Evolutionary conservation across 805 yeast species (phyloP).

Genomic region (Geotrichum ghanense): DNA sequence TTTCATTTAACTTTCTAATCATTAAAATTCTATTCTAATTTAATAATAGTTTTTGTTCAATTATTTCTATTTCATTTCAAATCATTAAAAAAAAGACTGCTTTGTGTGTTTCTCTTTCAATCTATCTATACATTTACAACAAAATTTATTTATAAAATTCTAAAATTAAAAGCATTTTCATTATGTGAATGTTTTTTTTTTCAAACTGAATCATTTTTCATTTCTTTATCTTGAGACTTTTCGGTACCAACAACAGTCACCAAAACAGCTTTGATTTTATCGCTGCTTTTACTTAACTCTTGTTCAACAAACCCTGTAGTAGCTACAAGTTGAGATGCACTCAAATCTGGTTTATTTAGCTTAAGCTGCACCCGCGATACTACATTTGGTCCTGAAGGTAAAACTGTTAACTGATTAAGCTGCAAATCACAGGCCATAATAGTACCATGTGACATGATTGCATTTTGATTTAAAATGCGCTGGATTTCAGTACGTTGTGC

Average conservation of each 20-base stretch:
- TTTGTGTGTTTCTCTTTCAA: no score
- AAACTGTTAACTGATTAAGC: conserved; percentile 10
- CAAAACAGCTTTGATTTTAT: not conserved
- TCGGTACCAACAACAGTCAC: not conserved
- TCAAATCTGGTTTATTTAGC: not conserved
- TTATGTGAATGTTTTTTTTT: no score
- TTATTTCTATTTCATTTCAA: no score
- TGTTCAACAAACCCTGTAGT: not conserved
- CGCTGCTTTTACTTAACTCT: not conserved
- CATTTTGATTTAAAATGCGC: conserved; percentile 7
- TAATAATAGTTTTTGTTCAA: no score
- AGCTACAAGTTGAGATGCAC: not conserved
- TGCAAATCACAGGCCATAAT: conserved; percentile 2
- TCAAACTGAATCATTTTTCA: no score
- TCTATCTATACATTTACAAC: no score
- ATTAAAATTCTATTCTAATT: no score
- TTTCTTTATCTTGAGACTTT: no score
- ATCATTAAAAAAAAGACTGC: no score
- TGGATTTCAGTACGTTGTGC: conserved; percentile 5
- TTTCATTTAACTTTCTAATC: no score
- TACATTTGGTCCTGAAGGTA: conserved; percentile 18
- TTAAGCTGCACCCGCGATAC: not conserved
- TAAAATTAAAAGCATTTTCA: no score
- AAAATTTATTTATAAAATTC: no score
- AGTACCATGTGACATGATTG: not conserved